phyloP scores from a whole-genome alignment of 768 basidiomycete species.

The Boletus sp. region DNA sequence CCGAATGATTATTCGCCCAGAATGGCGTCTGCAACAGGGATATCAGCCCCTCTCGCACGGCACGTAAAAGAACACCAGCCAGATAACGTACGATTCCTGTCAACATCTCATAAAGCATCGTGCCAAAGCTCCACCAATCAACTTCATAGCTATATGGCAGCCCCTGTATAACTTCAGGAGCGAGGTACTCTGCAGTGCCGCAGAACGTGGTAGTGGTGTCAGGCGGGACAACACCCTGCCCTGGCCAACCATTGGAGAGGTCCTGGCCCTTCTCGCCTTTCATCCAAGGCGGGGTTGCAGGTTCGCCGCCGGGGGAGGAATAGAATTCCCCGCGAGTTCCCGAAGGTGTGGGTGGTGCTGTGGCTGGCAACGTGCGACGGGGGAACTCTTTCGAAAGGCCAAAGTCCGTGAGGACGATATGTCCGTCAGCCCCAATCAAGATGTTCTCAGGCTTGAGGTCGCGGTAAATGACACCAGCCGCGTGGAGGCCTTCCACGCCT shows the following conservation, averaged over 20 bases:
- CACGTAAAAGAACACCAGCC: slow-evolving; percentile 10
- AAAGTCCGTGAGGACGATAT: slow-evolving; percentile 97
- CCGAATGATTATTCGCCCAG: slow-evolving; percentile 89
- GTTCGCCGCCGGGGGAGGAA: slow-evolving; percentile 39
- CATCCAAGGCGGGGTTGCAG: slow-evolving; percentile 78
- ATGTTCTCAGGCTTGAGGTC: slow-evolving; percentile 98
- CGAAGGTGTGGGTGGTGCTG: slow-evolving; percentile 59
- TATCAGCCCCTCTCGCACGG: slow-evolving; percentile 17
- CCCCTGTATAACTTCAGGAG: slow-evolving; percentile 95
- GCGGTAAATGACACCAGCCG: slow-evolving; percentile 93
- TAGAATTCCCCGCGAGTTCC: slow-evolving; percentile 54
- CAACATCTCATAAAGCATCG: slow-evolving; percentile 97
- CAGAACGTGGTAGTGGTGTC: slow-evolving; percentile 88
- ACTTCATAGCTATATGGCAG: slow-evolving; percentile 89
- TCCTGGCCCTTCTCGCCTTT: slow-evolving; percentile 58
- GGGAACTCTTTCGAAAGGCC: slow-evolving; percentile 93
- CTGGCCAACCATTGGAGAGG: slow-evolving; percentile 55
- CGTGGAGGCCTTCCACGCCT: slow-evolving; percentile 92
- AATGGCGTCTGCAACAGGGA: slow-evolving; percentile 69
- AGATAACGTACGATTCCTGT: slow-evolving; percentile 73
- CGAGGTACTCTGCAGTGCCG: slow-evolving; percentile 95
- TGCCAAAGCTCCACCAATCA: slow-evolving; percentile 98
- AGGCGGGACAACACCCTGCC: slow-evolving; percentile 43
- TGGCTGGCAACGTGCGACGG: slow-evolving; percentile 43
- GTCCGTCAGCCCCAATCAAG: slow-evolving; percentile 90